phyloP scores from a whole-genome alignment of 2,329 filamentous ascomycete species.

The Zymoseptoria brevis region DNA sequence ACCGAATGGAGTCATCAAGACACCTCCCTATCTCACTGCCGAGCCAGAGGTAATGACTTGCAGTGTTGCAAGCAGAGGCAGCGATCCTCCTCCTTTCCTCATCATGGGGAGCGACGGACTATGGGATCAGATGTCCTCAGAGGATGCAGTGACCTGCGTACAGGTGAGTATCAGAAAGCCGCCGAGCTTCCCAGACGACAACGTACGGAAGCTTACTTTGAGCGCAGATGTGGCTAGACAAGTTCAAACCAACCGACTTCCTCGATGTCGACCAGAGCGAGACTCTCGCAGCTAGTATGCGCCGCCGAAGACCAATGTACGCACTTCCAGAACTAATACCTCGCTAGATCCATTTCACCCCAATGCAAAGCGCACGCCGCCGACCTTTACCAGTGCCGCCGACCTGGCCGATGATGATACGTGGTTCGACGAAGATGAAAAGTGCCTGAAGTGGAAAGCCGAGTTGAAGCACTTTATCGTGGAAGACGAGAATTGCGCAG shows the following conservation, averaged over 20 bases:
- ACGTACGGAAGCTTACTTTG: background rate
- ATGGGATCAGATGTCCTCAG: constrained; percentile 38
- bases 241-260: constrained; percentile 25
- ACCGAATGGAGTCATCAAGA: constrained; percentile 36
- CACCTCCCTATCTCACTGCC: constrained; percentile 61
- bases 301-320: background rate
- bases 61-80: constrained; percentile 37
- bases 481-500: constrained; percentile 46
- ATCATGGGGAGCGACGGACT: constrained; percentile 61
- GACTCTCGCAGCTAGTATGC: background rate
- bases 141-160: constrained; percentile 32
- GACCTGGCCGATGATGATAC: constrained; percentile 26
- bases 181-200: background rate
- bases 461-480: constrained; percentile 40
- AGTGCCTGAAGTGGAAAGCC: constrained; percentile 35
- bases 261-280: constrained; percentile 6
- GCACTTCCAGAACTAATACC: background rate
- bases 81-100: constrained; percentile 46
- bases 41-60: constrained; percentile 56
- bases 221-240: constrained; percentile 42
- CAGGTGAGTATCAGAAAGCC: constrained; percentile 30
- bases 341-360: background rate
- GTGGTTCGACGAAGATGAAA: constrained; percentile 30
- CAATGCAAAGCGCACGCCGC: background rate
- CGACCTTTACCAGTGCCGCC: constrained; percentile 7